Conservation (phyloP, 2,329 filamentous ascomycete genomes). For the Ophiostoma novo-ulmi region DNA sequence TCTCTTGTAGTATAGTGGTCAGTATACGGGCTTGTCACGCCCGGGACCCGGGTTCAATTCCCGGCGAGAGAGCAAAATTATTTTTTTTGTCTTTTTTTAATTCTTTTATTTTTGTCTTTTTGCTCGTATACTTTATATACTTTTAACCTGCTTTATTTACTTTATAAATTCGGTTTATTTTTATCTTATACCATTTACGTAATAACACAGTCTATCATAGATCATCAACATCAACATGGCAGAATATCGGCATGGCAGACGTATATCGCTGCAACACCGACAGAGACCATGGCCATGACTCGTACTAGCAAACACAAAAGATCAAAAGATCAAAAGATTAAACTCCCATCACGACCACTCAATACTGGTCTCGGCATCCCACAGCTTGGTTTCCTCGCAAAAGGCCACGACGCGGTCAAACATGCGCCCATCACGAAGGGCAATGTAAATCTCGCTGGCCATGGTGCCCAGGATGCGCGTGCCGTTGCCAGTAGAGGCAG, state of each 20-base stretch:
- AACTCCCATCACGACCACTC: background rate
- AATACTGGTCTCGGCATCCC: conserved; percentile 10
- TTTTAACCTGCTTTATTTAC: background rate
- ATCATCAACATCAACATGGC: conserved; percentile 2
- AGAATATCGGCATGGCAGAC: background rate
- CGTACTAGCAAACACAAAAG: no score
- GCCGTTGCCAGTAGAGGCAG: conserved; percentile 35
- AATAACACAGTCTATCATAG: background rate
- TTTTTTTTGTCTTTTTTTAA: background rate
- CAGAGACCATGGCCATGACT: no score
- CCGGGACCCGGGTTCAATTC: conserved; percentile 14
- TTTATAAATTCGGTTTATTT: background rate
- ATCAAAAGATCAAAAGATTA: no score
- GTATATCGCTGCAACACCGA: no score
- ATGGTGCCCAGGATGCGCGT: conserved; percentile 49
- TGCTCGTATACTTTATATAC: background rate
- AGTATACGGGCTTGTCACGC: conserved; percentile 14
- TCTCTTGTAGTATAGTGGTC: conserved; percentile 15
- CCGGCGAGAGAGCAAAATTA: conserved; percentile 10
- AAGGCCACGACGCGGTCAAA: conserved; percentile 62
- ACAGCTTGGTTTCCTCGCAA: conserved; percentile 51
- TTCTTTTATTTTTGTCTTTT: background rate
- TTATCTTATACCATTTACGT: no score
- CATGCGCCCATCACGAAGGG: conserved; percentile 63
- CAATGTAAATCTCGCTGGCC: conserved; percentile 61